Evolutionary conservation across 345 rosid genomes (phyloP).

Genomic region (Viola odorata): DNA sequence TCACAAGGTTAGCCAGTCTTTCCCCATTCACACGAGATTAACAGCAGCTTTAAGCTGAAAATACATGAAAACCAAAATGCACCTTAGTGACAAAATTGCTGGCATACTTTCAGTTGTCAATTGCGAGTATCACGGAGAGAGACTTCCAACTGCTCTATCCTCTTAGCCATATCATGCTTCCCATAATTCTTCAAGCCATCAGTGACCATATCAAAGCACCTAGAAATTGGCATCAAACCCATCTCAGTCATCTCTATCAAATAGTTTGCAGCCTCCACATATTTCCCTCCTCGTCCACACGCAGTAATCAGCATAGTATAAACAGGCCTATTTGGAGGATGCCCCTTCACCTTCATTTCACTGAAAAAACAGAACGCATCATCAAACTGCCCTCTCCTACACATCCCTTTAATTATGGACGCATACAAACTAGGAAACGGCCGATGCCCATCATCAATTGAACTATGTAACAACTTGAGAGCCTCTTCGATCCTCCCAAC

Average conservation of each 20-base stretch:
- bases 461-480: constrained; percentile 50
- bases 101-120: not conserved
- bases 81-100: not conserved
- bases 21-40: too few relatives aligned
- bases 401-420: constrained; percentile 75
- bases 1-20: too few relatives aligned
- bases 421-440: constrained; percentile 94
- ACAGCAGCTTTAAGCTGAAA: too few relatives aligned
- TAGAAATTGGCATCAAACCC: constrained; percentile 71
- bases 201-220: constrained; percentile 86
- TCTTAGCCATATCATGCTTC: constrained; percentile 79
- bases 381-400: constrained; percentile 67
- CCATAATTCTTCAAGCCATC: constrained; percentile 86
- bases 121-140: constrained; percentile 44
- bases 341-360: constrained; percentile 84
- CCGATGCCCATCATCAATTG: constrained; percentile 76
- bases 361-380: constrained; percentile 82
- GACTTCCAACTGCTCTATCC: constrained; percentile 71
- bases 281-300: constrained; percentile 88
- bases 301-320: constrained; percentile 87
- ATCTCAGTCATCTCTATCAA: constrained; percentile 86
- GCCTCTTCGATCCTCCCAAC: constrained; percentile 76
- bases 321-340: constrained; percentile 82
- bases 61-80: too few relatives aligned
- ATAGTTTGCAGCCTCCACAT: constrained; percentile 73